These are phyloP conservation scores for Beta corolliflora DNA, from an alignment of 179 eudicot genomes.

Conservation along the genomic window DNA sequence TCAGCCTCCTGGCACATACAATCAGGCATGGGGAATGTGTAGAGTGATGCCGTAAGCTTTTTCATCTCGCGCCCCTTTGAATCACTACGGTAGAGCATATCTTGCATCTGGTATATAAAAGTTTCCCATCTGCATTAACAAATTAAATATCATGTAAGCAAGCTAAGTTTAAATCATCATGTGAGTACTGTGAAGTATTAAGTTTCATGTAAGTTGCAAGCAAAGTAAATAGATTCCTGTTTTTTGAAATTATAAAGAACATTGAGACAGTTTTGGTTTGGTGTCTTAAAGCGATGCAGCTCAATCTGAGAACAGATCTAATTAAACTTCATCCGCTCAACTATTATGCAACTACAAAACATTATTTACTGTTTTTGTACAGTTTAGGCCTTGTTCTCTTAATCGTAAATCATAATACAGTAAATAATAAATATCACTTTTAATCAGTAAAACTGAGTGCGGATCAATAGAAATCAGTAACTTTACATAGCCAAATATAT, in stretches of 20 bases:
- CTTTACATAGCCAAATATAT: no score
- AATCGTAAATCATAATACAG: no score
- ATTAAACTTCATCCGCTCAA: no score
- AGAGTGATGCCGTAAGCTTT: constrained; percentile 76
- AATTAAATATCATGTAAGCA: not conserved
- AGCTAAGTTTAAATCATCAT: not conserved
- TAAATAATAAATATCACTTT: no score
- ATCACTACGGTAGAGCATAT: constrained; percentile 93
- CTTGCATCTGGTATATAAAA: constrained; percentile 69
- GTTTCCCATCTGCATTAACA: constrained; percentile 69
- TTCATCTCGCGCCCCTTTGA: constrained; percentile 73
- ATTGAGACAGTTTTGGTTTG: no score
- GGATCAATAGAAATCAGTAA: no score
- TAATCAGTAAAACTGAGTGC: no score
- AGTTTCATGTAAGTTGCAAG: not conserved
- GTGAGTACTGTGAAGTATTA: not conserved
- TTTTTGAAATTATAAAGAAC: not conserved
- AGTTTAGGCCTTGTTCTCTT: no score
- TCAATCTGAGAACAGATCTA: no score
- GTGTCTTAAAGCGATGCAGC: no score
- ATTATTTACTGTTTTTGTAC: no score
- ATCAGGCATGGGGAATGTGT: constrained; percentile 95
- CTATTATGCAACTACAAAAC: no score
- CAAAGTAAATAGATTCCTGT: not conserved
- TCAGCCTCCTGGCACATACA: constrained; percentile 77